phyloP scores from a whole-genome alignment of 129 eudicot species.

The sunflower (Helianthus annuus) region DNA sequence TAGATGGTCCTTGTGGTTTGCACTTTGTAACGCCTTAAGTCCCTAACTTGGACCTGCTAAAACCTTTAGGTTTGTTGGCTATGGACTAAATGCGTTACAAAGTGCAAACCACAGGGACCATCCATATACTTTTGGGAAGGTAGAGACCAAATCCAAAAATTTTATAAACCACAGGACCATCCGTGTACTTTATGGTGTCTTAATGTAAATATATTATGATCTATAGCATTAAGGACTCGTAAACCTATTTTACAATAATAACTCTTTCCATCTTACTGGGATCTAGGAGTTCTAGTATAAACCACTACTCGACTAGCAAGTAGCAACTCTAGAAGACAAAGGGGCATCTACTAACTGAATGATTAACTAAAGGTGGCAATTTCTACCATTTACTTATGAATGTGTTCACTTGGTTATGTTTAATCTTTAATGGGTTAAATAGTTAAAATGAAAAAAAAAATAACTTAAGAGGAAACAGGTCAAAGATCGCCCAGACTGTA shows the following conservation, averaged over 20 bases:
- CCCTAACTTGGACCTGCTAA: no score
- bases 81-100: no score
- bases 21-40: no score
- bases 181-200: not conserved
- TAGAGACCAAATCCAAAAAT: no score
- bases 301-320: conserved; percentile 4
- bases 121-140: no score
- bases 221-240: not conserved
- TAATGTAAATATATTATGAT: not conserved
- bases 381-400: not conserved
- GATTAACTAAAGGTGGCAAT: not conserved
- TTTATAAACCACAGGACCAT: no score
- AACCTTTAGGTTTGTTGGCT: no score
- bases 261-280: not conserved
- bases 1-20: no score
- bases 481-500: not conserved
- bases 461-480: not conserved
- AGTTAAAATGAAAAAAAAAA: not conserved
- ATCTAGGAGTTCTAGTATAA: conserved; percentile 12
- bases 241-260: not conserved
- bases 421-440: not conserved
- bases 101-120: no score
- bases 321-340: conserved; percentile 10
- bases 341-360: not conserved
- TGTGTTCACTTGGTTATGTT: not conserved